Conservation (phyloP, 2,329 filamentous ascomycete genomes). For the Claviceps capensis region DNA sequence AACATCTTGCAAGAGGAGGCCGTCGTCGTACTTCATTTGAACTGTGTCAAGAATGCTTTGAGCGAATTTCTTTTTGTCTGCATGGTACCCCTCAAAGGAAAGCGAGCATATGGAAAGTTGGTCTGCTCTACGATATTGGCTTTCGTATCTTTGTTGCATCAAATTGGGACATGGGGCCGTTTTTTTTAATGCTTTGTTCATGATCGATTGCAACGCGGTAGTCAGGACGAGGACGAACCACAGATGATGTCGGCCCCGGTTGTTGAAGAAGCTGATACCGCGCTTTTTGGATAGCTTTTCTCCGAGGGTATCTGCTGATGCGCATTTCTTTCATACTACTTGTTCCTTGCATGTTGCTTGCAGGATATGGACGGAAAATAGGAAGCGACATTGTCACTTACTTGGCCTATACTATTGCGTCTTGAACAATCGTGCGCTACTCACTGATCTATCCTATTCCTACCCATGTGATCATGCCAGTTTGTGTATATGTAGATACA, state of each 20-base stretch:
- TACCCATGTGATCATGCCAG: not conserved
- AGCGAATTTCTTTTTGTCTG: not conserved
- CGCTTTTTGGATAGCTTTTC: not conserved
- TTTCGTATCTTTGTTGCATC: no score
- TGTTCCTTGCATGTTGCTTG: not conserved
- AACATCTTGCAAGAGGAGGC: not conserved
- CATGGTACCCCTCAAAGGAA: not conserved
- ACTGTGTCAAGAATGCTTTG: not conserved
- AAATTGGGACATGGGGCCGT: not conserved
- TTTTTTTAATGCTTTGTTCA: constrained; percentile 4
- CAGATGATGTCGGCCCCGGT: not conserved
- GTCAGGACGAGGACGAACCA: not conserved
- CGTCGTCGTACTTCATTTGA: not conserved
- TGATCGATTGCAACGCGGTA: not conserved
- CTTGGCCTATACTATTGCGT: no score
- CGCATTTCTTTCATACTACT: not conserved
- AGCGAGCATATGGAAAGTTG: not conserved
- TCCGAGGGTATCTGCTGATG: not conserved
- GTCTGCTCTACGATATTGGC: not conserved
- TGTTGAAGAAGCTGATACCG: not conserved
- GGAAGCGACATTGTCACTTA: not conserved
- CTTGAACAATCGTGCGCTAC: not conserved
- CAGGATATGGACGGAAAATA: not conserved
- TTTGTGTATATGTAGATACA: not conserved
- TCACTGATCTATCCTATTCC: not conserved